Evolutionary conservation across 169 alveolate species (phyloP), one percentile per base, ranked within the genome.

Genomic region (Eimeria maxima): DNA sequence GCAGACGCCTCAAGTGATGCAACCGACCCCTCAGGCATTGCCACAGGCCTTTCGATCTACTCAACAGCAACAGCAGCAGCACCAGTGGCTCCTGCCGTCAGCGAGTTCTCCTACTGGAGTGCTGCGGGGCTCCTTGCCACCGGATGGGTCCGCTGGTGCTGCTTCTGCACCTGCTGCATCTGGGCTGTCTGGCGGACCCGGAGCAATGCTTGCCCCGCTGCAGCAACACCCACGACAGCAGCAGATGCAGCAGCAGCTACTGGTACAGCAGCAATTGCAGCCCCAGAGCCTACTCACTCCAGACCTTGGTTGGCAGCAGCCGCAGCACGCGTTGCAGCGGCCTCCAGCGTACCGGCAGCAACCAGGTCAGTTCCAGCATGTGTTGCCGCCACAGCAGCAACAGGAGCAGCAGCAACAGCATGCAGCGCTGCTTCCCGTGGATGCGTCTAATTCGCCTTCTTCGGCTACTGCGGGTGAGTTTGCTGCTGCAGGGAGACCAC

Each of bases 21-120:
- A 80, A 67, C 90, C 38, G 60, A 7, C 47, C 18, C n/a, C 67
- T 24, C 90, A 50, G 45, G 74, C 73, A 73, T 18, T 81, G 71
- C 69, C 38, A 50, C 90, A 81, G 87, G 55, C 42, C 80, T 60
- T 60, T 29, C 93, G 60, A 5, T 4, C 42, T 55, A 50, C 53
- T 38, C 80, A 55, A 38, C 90, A n/a, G 22, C 71, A n/a, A 63
- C 93, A 53, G 60, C 93, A 86, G 80, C 93, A 57, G 80, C 93
- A 55, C 16, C 80, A 8, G 93, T 60, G 80, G 93, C 93, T 38
- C 42, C 44, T 81, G 90, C 71, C 65, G 11, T 20, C 87, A 20
- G 55, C 63, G 29, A 44, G 13, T 63, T 76, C 87, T 10, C 60
- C 87, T 20, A 29, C 73, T 11, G 90, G 73, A 50, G 47, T 81